Evolutionary conservation across 345 rosid species (phyloP).

Genomic region (Cardamine occulta): DNA sequence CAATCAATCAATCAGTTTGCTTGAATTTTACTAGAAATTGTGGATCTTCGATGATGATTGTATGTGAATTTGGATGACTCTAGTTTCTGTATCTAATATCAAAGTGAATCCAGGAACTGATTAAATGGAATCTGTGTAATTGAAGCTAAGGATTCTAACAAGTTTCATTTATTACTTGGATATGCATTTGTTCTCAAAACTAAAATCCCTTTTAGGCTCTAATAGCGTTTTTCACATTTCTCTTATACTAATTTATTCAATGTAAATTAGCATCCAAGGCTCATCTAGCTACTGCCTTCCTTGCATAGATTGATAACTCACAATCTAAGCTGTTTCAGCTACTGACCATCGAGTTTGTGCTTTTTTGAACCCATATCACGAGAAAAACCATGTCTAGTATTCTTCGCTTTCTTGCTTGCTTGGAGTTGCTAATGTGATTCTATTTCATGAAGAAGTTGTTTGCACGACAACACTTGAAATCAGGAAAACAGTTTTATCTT

Average conservation of each 20-base stretch:
- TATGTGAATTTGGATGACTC: background rate
- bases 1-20: background rate
- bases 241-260: background rate
- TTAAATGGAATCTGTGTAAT: conserved; percentile 9
- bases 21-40: background rate
- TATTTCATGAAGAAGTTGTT: background rate
- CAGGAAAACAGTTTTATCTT: background rate
- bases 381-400: conserved; percentile 6
- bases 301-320: background rate
- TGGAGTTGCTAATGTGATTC: conserved; percentile 11
- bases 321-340: background rate
- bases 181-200: background rate
- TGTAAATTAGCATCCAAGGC: background rate
- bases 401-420: conserved; percentile 7
- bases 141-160: background rate
- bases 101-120: conserved; percentile 1
- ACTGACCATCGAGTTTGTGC: too few relatives aligned
- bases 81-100: background rate
- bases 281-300: background rate
- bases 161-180: conserved; percentile 7
- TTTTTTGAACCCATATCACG: too few relatives aligned
- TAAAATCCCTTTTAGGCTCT: background rate
- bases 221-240: background rate
- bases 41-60: conserved; percentile 21
- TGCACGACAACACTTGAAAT: background rate